These are phyloP conservation scores for Biscutella laevigata DNA, from an alignment of 441 rosid species.

Conservation along the genomic window DNA sequence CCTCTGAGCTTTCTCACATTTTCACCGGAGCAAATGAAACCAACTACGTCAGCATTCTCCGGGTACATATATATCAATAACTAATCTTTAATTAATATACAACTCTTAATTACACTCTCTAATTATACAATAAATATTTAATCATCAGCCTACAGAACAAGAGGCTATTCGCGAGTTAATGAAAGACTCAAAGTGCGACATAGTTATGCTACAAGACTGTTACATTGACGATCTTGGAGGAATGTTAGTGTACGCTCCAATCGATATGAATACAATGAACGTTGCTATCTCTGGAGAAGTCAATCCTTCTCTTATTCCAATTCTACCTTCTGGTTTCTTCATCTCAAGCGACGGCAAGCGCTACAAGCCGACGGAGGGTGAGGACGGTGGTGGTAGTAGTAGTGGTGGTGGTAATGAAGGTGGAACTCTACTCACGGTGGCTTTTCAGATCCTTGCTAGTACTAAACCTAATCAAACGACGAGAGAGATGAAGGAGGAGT, in stretches of 20 bases:
- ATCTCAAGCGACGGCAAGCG: constrained; percentile 42
- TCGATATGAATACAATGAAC: constrained; percentile 31
- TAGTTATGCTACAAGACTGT: constrained; percentile 53
- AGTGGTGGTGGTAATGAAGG: too few species aligned
- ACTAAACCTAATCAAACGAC: too few species aligned
- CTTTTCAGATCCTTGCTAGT: constrained; percentile 55
- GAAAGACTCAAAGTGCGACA: constrained; percentile 16
- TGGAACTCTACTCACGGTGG: constrained; percentile 40
- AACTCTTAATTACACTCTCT: too few species aligned
- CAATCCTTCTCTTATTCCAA: constrained; percentile 29
- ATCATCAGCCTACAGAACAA: too few species aligned
- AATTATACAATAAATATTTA: too few species aligned
- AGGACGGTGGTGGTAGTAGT: too few species aligned
- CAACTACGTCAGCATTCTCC: constrained; percentile 38
- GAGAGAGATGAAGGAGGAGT: constrained; percentile 32
- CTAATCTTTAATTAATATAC: neutral
- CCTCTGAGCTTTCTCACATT: constrained; percentile 37
- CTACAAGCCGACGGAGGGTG: neutral
- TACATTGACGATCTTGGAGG: constrained; percentile 39
- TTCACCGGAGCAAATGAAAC: constrained; percentile 37
- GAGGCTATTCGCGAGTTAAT: too few species aligned
- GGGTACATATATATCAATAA: constrained; percentile 28
- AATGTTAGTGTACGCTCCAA: constrained; percentile 50
- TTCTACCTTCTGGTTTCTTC: constrained; percentile 69
- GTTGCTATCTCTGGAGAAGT: constrained; percentile 26